Conservation (phyloP, 768 basidiomycete genomes). For the Paxillus involutus region DNA sequence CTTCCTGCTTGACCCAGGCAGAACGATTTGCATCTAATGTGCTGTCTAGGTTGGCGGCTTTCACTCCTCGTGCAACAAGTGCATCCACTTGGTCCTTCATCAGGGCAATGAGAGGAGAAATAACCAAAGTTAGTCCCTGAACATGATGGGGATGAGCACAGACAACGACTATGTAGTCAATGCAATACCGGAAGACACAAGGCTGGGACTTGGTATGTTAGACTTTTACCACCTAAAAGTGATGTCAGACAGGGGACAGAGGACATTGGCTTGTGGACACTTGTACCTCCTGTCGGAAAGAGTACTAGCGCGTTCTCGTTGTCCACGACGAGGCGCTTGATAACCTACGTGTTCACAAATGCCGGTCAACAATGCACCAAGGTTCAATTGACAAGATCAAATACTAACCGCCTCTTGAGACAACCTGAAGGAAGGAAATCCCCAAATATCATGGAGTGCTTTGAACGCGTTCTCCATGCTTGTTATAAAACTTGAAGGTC, state of each 20-base stretch:
- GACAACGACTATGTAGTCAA: background rate
- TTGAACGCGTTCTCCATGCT: constrained; percentile 36
- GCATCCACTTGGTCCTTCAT: constrained; percentile 43
- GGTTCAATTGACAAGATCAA: no score
- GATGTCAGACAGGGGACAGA: background rate
- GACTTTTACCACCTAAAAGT: constrained; percentile 35
- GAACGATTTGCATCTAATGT: constrained; percentile 32
- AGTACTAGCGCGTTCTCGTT: constrained; percentile 42
- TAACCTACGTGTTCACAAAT: constrained; percentile 25
- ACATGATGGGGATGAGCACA: background rate
- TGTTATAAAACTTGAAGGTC: background rate
- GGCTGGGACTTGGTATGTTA: constrained; percentile 41
- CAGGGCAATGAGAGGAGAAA: constrained; percentile 35
- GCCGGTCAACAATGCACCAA: background rate
- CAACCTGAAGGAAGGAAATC: constrained; percentile 35
- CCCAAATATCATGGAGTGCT: constrained; percentile 35
- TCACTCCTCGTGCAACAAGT: constrained; percentile 31
- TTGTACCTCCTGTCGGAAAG: constrained; percentile 39
- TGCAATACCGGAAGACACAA: constrained; percentile 34
- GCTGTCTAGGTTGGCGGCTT: constrained; percentile 42
- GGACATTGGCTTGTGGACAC: background rate
- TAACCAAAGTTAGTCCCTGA: constrained; percentile 34
- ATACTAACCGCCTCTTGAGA: constrained; percentile 36
- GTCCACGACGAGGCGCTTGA: constrained; percentile 37
- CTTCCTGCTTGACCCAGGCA: constrained; percentile 35